Evolutionary conservation across 2,329 filamentous ascomycete species (phyloP).

Genomic region (Scedosporium minutisporum): DNA sequence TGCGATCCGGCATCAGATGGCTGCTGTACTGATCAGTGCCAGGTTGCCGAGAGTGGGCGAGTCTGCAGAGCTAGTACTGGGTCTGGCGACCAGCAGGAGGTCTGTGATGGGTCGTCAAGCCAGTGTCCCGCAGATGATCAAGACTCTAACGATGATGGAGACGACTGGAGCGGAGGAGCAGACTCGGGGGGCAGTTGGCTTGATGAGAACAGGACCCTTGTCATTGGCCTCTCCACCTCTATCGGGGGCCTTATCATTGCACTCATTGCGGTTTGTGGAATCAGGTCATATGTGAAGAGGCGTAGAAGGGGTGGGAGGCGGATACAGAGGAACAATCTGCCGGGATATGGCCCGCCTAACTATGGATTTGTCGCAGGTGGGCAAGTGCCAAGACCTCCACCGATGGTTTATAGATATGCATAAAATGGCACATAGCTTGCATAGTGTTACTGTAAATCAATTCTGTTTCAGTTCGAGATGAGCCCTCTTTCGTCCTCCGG

Average conservation of each 20-base stretch:
- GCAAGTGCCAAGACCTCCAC: not conserved
- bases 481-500: not conserved
- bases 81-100: constrained; percentile 75
- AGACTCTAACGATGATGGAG: constrained; percentile 58
- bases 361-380: too few relatives aligned
- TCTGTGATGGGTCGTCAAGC: constrained; percentile 61
- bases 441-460: not conserved
- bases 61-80: constrained; percentile 76
- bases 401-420: not conserved
- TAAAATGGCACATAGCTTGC: not conserved
- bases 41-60: constrained; percentile 53
- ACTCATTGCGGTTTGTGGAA: too few relatives aligned
- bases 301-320: too few relatives aligned
- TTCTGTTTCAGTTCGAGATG: not conserved
- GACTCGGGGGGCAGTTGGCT: too few relatives aligned
- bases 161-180: constrained; percentile 16
- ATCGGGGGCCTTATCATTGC: too few relatives aligned
- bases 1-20: too few relatives aligned
- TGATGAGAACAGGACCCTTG: too few relatives aligned
- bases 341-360: too few relatives aligned
- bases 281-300: too few relatives aligned
- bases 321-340: too few relatives aligned
- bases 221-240: too few relatives aligned
- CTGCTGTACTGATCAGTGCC: constrained; percentile 60
- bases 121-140: constrained; percentile 69